A percentile compares a stretch with the other conserved stretches of the same genome.
Conservation (phyloP, 768 basidiomycete genomes). For the Pleurotus tuber-regium region DNA sequence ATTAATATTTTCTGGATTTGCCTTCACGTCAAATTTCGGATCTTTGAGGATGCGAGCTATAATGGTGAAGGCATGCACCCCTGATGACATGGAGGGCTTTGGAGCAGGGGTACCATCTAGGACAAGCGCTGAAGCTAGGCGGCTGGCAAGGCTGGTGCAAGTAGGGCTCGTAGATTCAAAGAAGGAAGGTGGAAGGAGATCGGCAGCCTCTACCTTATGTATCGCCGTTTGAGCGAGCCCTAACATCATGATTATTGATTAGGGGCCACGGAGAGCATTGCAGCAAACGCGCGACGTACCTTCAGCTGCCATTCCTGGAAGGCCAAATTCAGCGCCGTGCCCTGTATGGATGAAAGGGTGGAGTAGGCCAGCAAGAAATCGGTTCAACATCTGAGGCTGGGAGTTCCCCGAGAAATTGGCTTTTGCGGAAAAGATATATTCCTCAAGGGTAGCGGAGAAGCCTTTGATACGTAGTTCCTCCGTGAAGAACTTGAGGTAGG, state of each 20-base stretch:
- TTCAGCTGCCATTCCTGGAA: constrained; percentile 51
- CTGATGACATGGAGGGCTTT: neutral
- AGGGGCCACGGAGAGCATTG: constrained; percentile 17
- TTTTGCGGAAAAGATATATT: constrained; percentile 54
- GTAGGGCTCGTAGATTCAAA: neutral
- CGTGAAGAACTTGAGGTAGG: constrained; percentile 57
- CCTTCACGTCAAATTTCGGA: constrained; percentile 25
- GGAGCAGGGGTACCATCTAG: neutral
- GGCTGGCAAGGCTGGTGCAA: neutral
- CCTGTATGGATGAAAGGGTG: constrained; percentile 63
- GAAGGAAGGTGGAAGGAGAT: neutral
- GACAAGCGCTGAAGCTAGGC: neutral
- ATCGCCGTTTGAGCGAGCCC: constrained; percentile 21
- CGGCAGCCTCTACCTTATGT: neutral
- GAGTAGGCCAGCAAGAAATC: constrained; percentile 48
- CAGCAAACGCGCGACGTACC: constrained; percentile 28
- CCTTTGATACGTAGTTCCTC: constrained; percentile 39
- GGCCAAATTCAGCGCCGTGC: constrained; percentile 56
- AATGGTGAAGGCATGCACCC: constrained; percentile 49
- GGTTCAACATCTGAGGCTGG: constrained; percentile 38
- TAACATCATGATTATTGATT: constrained; percentile 21
- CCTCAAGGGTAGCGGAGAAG: constrained; percentile 47
- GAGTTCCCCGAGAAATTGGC: constrained; percentile 42
- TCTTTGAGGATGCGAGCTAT: constrained; percentile 55
- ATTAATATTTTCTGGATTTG: constrained; percentile 20